Evolutionary conservation across 1,284 basidiomycete species (phyloP), one percentile per base, ranked within the genome.

Genomic region (Malassezia caprae): DNA sequence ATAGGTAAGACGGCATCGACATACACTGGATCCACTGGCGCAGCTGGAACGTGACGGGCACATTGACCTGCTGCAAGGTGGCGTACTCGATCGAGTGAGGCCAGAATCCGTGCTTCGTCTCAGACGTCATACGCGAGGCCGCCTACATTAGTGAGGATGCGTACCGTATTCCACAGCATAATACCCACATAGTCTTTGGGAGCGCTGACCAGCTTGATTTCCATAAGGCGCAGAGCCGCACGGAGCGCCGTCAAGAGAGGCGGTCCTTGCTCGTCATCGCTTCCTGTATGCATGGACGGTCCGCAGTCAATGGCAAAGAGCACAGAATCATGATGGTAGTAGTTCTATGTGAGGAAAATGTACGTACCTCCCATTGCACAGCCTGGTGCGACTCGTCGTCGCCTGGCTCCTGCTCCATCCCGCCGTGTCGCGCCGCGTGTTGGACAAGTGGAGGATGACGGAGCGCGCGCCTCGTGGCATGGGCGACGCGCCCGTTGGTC

Each of bases 271-370:
- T 61, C 56, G 27, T 41, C 44, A 28, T 63, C 63, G 46, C 55
- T 55, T 23, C 60, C 80, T 4, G 13, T 12, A 35, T 87, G 84
- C 90, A 96, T 96, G 12, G 88, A 86, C 37, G 81, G 78, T 0
- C 90, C 91, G 54, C 87, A 88, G 75, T 98, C 91, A 57, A 96
- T 89, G 68, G 86, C 88, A 77, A 96, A 94, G 15, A 96, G 77
- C 13, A 72, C 62, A 39, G 65, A 62, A 51, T 72, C 69, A 50
- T 65, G 66, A 44, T 54, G 54, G 15, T 23, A 24, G 19, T 56
- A 51, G 17, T 30, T 55, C 48, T 49, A 10, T 7, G 27, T 42
- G 6, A 26, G 32, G 10, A 12, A 2, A 6, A 40, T 13, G 11
- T 8, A 19, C 53, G n/a, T 23, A 55, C 53, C 48, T 56, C 54